These are phyloP conservation scores for Vararia minispora DNA, from an alignment of 768 basidiomycete species.

Conservation along the genomic window DNA sequence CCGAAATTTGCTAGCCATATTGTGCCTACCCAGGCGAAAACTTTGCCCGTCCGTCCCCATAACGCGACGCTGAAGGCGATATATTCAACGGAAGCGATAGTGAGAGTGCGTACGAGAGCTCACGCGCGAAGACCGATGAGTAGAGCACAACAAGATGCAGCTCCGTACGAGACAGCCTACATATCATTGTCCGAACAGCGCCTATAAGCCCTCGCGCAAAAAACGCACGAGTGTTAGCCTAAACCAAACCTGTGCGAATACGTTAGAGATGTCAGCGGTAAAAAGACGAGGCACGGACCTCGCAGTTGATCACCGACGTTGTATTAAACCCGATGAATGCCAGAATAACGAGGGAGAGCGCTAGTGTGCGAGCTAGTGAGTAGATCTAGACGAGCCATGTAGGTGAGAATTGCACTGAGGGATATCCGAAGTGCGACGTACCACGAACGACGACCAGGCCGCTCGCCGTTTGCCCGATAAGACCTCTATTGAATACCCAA, in stretches of 20 bases:
- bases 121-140: background rate
- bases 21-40: background rate
- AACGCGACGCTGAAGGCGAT: slow-evolving; percentile 1
- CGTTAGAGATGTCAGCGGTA: background rate
- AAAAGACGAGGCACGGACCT: background rate
- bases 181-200: background rate
- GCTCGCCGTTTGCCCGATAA: no score
- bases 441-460: no score
- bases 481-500: background rate
- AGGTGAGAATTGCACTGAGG: background rate
- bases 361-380: slow-evolving; percentile 2
- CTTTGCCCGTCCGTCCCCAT: background rate
- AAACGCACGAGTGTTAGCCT: background rate
- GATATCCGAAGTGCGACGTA: no score
- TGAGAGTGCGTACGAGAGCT: no score
- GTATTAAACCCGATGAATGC: background rate
- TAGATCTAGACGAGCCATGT: slow-evolving; percentile 3
- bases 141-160: no score
- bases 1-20: background rate
- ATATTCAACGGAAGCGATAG: no score
- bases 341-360: background rate
- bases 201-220: background rate
- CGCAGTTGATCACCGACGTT: slow-evolving; percentile 1
- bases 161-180: no score
- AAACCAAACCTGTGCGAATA: background rate